Evolutionary conservation across 257 asterid species (phyloP), one percentile per base, ranked within the genome.

Genomic region (Mitragyna speciosa): DNA sequence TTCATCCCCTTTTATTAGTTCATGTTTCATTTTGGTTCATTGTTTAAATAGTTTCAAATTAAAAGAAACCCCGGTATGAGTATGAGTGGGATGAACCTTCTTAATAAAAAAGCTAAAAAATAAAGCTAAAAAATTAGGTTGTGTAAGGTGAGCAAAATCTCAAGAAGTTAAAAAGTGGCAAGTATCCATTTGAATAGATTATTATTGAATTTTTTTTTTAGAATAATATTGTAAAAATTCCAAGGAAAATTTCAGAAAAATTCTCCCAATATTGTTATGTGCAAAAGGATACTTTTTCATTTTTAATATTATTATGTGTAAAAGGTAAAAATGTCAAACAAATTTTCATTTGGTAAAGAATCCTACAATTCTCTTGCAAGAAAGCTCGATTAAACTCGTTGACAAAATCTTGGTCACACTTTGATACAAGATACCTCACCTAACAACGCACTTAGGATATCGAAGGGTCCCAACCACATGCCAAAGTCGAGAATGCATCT

Each of bases 381-480:
- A 14, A 65, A 48, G 63, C 17, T 73, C 16, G 61, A 74, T 72
- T 75, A 59, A 77, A 49, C 49, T 24, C 76, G 76, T 51, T 47
- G 78, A 45, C 47, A 41, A 75, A 28, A 41, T 59, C 33, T 61
- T 33, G 20, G 56, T 22, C 14, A 54, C 41, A 24, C 26, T 65
- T 66, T 20, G 41, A 51, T 11, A 22, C 84, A 65, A 72, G 69
- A 70, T 70, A 70, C 71, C 77, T 80, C 81, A 87, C 91, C 91
- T 59, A 87, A 84, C 76, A 81, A 43, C 77, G 74, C 87, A 81
- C 80, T 78, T 49, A 69, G 33, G 54, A 7, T 48, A 48, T 48
- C 3, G 41, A 2, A 47, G 16, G 80, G 80, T 69, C 65, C 82
- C 82, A 58, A 28, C 84, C 85, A 83, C 83, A 81, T 79, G 80